Conservation (phyloP, 23 red algal species). For the Gracilaria domingensis region DNA sequence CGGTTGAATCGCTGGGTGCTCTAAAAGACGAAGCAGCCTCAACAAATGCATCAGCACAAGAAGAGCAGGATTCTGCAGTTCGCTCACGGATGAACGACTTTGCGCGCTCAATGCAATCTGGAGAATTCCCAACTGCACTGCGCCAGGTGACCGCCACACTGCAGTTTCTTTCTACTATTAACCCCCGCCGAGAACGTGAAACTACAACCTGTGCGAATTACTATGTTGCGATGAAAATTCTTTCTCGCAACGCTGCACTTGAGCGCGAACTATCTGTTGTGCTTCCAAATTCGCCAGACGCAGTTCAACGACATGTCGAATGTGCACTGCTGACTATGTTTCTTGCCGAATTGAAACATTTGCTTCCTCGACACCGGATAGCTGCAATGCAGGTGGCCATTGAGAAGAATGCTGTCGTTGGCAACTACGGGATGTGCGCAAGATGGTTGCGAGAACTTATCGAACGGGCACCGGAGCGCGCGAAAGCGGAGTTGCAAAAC, state of each 20-base stretch:
- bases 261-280: slow-evolving; percentile 37
- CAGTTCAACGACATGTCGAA: slow-evolving; percentile 39
- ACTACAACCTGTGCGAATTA: slow-evolving; percentile 70
- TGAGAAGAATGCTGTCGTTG: slow-evolving; percentile 66
- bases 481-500: slow-evolving; percentile 32
- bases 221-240: slow-evolving; percentile 62
- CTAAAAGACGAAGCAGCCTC: slow-evolving; percentile 4
- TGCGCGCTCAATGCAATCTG: slow-evolving; percentile 68
- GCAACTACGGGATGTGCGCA: slow-evolving; percentile 75
- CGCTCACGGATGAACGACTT: slow-evolving; percentile 75
- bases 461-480: slow-evolving; percentile 41
- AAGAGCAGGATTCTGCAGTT: slow-evolving; percentile 50
- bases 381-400: slow-evolving; percentile 67
- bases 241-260: slow-evolving; percentile 39
- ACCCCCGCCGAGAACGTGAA: slow-evolving; percentile 59
- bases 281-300: slow-evolving; percentile 15
- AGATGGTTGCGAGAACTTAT: slow-evolving; percentile 66
- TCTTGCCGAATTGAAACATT: slow-evolving; percentile 65
- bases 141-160: slow-evolving; percentile 59
- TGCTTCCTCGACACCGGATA: slow-evolving; percentile 57
- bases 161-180: slow-evolving; percentile 29
- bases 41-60: background rate
- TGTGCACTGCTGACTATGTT: slow-evolving; percentile 70
- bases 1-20: slow-evolving; percentile 22
- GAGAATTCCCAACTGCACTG: slow-evolving; percentile 57